Evolutionary conservation across 2,329 filamentous ascomycete genomes (phyloP), one percentile per base, ranked within the genome.

Genomic region (Aspergillus sp.): DNA sequence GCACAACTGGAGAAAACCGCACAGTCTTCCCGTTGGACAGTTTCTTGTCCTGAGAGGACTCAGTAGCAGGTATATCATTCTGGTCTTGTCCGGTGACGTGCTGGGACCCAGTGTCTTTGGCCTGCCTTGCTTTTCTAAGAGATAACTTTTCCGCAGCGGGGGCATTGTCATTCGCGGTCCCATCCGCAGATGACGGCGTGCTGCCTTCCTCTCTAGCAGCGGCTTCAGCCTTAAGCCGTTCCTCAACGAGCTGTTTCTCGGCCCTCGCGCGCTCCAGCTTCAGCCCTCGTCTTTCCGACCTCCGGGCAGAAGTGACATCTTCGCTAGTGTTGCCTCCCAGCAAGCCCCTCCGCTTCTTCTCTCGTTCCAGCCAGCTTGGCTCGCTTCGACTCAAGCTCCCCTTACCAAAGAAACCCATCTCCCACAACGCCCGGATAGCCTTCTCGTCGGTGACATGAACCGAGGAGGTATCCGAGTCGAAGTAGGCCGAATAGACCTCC

Each of bases 351-450:
- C 80, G 74, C 16, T 80, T 78, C 57, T 84, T 81, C 59, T 94
- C 86, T 41, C 82, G 72, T 43, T 83, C 82, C 31, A 94, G 60
- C 91, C 91, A 98, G 46, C 79, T 91, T 3, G 89, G 89, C 57
- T 98, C 89, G 67, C 88, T 95, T 48, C 93, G 78, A 64, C 88
- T 95, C 37, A 96, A 67, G 47, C 70, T 89, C 27, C 91, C 91
- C 60, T 95, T 95, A 29, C 93, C 93, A 60, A 89, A 98, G 62
- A 98, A 98, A 4, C 91, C 91, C 64, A 93, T 85, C 60, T 94
- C 84, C 91, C 93, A 98, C 15, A 98, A 62, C 1, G 80, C 85
- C 34, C 82, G 72, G 41, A 93, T 80, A 3, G 85, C 80, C 34
- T 71, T 69, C 15, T 77, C 68, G 55, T 95, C 81, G 12, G 77